Conservation (phyloP, 169 alveolate species). For the Eimeria necatrix region DNA sequence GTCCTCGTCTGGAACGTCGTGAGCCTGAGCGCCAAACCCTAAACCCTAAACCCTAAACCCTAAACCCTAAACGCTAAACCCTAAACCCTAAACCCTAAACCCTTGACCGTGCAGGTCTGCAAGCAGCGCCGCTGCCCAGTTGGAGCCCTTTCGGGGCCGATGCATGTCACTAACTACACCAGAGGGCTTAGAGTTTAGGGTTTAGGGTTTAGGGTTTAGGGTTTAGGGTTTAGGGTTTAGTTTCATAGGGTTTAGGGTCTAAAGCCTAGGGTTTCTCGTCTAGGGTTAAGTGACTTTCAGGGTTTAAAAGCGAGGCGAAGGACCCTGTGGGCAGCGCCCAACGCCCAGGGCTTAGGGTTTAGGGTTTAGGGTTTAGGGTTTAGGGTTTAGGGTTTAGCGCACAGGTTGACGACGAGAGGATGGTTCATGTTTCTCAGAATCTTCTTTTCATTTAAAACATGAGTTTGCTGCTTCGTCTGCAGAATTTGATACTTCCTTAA, state of each 20-base stretch:
- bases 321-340: neutral
- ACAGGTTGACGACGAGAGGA: slow-evolving; percentile 94
- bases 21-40: slow-evolving; percentile 33
- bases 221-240: neutral
- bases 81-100: slow-evolving; percentile 42
- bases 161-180: too few relatives aligned
- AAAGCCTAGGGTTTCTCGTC: neutral
- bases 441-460: slow-evolving; percentile 92
- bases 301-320: neutral
- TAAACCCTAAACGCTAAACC: slow-evolving; percentile 17
- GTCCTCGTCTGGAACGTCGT: slow-evolving; percentile 89
- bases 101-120: neutral
- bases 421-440: slow-evolving; percentile 90
- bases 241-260: neutral
- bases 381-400: slow-evolving; percentile 63
- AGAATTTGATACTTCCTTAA: slow-evolving; percentile 84
- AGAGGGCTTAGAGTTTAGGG: neutral
- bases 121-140: neutral
- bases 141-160: neutral
- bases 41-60: neutral
- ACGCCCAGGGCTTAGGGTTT: neutral
- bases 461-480: slow-evolving; percentile 89
- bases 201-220: neutral
- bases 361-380: slow-evolving; percentile 7
- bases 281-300: neutral